Conservation (phyloP, 1,284 basidiomycete genomes). For the Fistulinella cinereoalba region DNA sequence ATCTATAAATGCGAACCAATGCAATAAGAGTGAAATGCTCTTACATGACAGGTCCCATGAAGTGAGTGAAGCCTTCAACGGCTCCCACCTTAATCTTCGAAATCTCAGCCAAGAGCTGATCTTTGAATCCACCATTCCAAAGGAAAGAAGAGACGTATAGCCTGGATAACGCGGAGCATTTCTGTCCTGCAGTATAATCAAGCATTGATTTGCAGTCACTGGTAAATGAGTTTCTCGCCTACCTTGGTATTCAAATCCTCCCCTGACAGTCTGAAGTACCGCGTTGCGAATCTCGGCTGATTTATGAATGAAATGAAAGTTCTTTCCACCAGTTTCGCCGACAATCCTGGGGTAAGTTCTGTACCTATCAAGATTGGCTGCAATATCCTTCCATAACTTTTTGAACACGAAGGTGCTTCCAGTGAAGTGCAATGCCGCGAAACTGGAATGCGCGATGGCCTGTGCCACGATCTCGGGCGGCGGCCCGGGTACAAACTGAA, state of each 20-base stretch:
- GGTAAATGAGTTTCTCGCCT: neutral
- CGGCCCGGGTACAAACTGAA: slow-evolving; percentile 94
- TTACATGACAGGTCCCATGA: slow-evolving; percentile 95
- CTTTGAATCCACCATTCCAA: slow-evolving; percentile 89
- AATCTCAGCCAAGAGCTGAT: slow-evolving; percentile 72
- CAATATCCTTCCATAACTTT: slow-evolving; percentile 96
- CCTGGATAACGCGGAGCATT: slow-evolving; percentile 94
- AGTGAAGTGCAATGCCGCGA: slow-evolving; percentile 95
- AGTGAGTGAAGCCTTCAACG: slow-evolving; percentile 78
- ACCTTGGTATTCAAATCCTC: slow-evolving; percentile 97
- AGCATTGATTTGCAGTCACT: neutral
- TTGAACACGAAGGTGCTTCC: slow-evolving; percentile 95
- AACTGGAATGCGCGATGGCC: slow-evolving; percentile 75
- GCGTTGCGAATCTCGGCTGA: slow-evolving; percentile 87
- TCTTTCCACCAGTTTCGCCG: slow-evolving; percentile 97
- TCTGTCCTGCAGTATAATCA: slow-evolving; percentile 64
- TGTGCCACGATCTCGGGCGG: slow-evolving; percentile 81
- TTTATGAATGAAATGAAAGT: slow-evolving; percentile 93
- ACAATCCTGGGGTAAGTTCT: slow-evolving; percentile 91
- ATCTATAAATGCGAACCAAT: neutral
- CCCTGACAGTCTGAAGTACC: slow-evolving; percentile 85
- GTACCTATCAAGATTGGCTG: slow-evolving; percentile 83
- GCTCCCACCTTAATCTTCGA: slow-evolving; percentile 85
- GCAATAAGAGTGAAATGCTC: slow-evolving; percentile 19
- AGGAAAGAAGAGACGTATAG: slow-evolving; percentile 86